Base-by-base conservation (phyloP, 2,329 filamentous ascomycete species). In the Thielaviopsis musarum region DNA sequence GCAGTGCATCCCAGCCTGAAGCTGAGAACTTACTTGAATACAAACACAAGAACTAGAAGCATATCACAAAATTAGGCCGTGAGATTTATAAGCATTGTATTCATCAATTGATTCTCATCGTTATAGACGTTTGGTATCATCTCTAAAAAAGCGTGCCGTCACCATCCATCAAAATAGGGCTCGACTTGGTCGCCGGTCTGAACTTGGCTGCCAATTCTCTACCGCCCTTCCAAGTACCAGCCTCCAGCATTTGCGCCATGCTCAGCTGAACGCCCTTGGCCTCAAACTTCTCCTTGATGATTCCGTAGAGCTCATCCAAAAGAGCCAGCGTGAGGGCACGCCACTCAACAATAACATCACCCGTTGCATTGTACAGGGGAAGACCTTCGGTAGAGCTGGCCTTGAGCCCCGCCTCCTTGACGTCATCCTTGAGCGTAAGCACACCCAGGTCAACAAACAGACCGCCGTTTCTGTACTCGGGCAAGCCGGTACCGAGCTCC, bases 141-240 rank as follows among this genome's bases (percentile, higher is more conserved):
- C 30, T 52, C 54, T 80, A 91, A 70, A 90, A 91, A 64, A 91
- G 81, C 34, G 87, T 91, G 63, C 87, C 87, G 69, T 91, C 87
- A 62, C 85, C 87, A 60, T 85, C 73, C 65, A 91, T 89, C 75
- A 90, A 82, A 68, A 93, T 91, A 13, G 88, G 88, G 59, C 87
- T 87, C 64, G 88, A 85, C 72, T 85, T 88, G 13, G 87, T 91
- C 66, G 87, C 85, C 17, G 88, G 88, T 60, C 88, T 77, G 52
- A 80, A 84, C 59, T 89, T 82, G 68, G 90, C 87, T 56, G 88
- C 88, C 66, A 91, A 76, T 72, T 91, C 88, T 69, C 88, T 78
- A 59, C 88, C 87, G 64, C 85, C 85, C 63, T 80, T 80, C 77
- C 77, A 80, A 1, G 74, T 75, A 0, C 77, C 77, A 5, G 77